Evolutionary conservation across 2,329 filamentous ascomycete genomes (phyloP).

Genomic region (Talaromyces pinophilus): DNA sequence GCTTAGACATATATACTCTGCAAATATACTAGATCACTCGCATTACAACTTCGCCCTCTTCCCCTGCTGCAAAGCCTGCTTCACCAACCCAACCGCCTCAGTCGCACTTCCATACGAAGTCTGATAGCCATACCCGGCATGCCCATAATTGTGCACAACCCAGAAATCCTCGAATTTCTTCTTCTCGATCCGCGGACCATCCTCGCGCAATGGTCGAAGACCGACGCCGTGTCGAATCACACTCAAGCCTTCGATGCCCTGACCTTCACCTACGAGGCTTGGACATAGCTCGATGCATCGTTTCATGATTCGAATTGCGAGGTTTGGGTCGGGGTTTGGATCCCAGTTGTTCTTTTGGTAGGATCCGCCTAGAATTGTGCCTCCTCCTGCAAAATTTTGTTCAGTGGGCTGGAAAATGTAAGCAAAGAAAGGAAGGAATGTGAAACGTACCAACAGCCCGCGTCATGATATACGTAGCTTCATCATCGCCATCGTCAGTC

Average conservation of each 20-base stretch:
- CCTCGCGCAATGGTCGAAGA: conserved; percentile 71
- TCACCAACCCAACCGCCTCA: conserved; percentile 21
- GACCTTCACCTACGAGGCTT: conserved; percentile 37
- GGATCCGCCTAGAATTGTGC: conserved; percentile 82
- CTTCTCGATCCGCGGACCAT: conserved; percentile 73
- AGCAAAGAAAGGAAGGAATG: no score
- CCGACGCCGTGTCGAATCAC: conserved; percentile 82
- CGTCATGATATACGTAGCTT: conserved; percentile 79
- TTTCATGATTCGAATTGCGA: conserved; percentile 82
- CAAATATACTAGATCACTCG: neutral
- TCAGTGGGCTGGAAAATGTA: neutral
- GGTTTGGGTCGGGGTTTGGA: conserved; percentile 71
- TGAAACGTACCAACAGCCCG: conserved; percentile 54
- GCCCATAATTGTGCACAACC: conserved; percentile 49
- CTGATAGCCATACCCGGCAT: conserved; percentile 63
- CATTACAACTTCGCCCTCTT: neutral
- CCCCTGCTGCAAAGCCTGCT: neutral
- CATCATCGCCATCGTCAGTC: conserved; percentile 67
- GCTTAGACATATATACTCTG: neutral
- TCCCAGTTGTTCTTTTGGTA: conserved; percentile 82
- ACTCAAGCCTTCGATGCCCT: conserved; percentile 69
- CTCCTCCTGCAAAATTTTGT: conserved; percentile 53
- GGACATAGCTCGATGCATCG: conserved; percentile 50
- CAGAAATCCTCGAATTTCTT: conserved; percentile 65
- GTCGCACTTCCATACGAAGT: conserved; percentile 67